Conservation (phyloP, 1,139 yeast species). For the Williopsis jadinii region DNA sequence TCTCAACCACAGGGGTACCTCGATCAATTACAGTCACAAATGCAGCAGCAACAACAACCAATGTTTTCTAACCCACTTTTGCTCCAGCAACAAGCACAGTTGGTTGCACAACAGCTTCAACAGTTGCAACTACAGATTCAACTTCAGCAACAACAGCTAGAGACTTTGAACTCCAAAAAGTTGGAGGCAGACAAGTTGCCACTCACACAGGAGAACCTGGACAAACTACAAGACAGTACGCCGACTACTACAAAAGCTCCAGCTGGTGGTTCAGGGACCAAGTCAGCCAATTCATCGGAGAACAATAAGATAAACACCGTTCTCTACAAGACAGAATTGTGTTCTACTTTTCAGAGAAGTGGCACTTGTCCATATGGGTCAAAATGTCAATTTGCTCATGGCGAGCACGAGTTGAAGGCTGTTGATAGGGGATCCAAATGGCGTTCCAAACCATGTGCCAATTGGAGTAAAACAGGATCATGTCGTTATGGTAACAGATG, state of each 20-base stretch:
- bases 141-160: constrained; percentile 18
- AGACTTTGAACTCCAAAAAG: constrained; percentile 8
- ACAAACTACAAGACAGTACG: constrained; percentile 10
- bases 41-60: constrained; percentile 6
- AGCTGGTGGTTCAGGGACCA: background rate
- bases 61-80: constrained; percentile 13
- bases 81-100: constrained; percentile 17
- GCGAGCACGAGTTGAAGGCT: constrained; percentile 63
- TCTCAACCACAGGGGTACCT: constrained; percentile 9
- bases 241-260: background rate
- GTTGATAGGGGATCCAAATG: constrained; percentile 78
- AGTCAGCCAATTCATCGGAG: constrained; percentile 19
- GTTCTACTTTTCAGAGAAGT: constrained; percentile 68
- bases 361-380: constrained; percentile 82
- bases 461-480: constrained; percentile 76
- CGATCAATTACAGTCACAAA: constrained; percentile 1
- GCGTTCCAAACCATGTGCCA: constrained; percentile 88
- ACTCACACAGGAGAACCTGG: constrained; percentile 19
- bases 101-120: constrained; percentile 18
- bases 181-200: constrained; percentile 12
- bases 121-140: constrained; percentile 16
- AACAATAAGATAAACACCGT: constrained; percentile 50
- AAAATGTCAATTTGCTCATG: constrained; percentile 95
- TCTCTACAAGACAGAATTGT: constrained; percentile 84
- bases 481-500: constrained; percentile 91